Evolutionary conservation across 345 rosid genomes (phyloP), one percentile per base, ranked within the genome.

Genomic region (Angophora floribunda): DNA sequence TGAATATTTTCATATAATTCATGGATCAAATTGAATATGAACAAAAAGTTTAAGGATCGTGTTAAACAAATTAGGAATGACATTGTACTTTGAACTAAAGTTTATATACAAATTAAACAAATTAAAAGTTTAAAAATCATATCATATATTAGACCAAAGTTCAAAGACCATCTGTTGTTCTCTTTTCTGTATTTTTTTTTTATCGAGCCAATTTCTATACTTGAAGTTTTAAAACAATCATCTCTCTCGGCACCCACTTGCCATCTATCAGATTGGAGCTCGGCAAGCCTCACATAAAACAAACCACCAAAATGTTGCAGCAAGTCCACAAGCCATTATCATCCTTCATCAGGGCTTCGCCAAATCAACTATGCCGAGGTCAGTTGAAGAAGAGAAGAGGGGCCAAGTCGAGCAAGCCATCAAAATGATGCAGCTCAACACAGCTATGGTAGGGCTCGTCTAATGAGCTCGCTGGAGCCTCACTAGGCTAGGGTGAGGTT

Each of bases 61-160:
- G 24, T 26, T 5, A 3, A 10, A 10, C 26, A 5, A 59, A 0
- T 59, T 59, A 28, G 28, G 0, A 0, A 61, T 0, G 6, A 61
- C 28, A 61, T 61, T 12, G 0, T 26, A 28, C 0, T 10, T 59
- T 2, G 0, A 0, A 0, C 2, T 61, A 28, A 61, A 61, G 7
- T 61, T 12, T 0, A 12, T 2, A 1, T 1, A 61, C 3, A 0
- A 0, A 26, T 26, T 10, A 0, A 61, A 28, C 0, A 61, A 28
- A 61, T 11, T 61, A 5, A 61, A 61, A 22, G 4, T 61, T 28
- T 0, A 61, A 0, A 28, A 0, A 12, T 2, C 1, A 28, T 1
- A 28, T 12, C 5, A 0, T 5, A 5, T 0, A 61, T 5, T 0
- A 0, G 26, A 9, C 0, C 6, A 0, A 61, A 2, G 6, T 28